Evolutionary conservation across 768 basidiomycete genomes (phyloP), one percentile per base, ranked within the genome.

Genomic region (Leccinum broughii): DNA sequence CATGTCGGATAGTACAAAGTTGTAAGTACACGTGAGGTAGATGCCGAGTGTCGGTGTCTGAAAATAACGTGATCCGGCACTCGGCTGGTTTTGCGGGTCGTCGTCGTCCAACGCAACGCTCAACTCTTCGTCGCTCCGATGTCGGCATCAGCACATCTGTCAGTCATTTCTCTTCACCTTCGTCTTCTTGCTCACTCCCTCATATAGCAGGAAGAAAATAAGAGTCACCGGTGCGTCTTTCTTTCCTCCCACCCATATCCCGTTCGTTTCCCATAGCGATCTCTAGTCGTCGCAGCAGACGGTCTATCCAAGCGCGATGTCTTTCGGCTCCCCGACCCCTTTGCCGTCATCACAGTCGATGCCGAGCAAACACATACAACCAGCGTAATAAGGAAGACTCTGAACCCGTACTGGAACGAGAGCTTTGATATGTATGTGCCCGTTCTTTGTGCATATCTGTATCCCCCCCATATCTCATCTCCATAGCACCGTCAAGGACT

Each of bases 321-420:
- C 56, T 95, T 97, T 73, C 87, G 95, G 55, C 87, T 98, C 6
- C 97, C 96, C 3, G 95, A 98, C 76, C 96, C 97, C 5, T 98
- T 98, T 73, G 96, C 97, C 6, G 95, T 99, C 69, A 90, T 99
- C 74, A 98, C 96, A 22, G 95, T 98, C 48, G 97, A 99, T 66
- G 93, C 94, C 4, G 95, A 97, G 74, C 95, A 98, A 76, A 98
- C 95, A 0, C 90, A 93, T 66, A 96, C 96, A 1, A 98, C 95
- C 15, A 93, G 91, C 58, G 96, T 96, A 34, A 97, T 98, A 70
- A 98, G 94, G 81, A 95, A 93, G 78, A 93, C 93, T 0, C 76
- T 95, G 51, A 95, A 94, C 76, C 92, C 95, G 0, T 95, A 96
- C 75, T 97, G 95, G 95, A 96, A 93, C 72, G 96, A 98, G 78